Percentiles rank a stretch among this genome's conserved stretches.
phyloP scores from a whole-genome alignment of 139 green algal genomes.

The Deuterostichococcus epilithicus region DNA sequence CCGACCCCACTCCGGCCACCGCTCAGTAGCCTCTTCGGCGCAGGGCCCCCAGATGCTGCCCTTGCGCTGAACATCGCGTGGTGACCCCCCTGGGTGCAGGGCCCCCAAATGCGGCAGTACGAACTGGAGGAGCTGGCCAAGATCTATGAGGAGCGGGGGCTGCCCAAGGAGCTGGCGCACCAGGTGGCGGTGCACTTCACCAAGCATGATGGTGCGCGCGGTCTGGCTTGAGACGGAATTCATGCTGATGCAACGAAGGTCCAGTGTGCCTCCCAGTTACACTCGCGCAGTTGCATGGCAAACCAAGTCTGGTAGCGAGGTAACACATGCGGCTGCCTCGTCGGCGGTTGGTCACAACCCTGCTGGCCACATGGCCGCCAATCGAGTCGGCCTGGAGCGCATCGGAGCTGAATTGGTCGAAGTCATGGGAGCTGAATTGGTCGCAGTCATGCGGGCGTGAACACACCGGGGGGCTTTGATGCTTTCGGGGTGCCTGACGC shows the following conservation, averaged over 20 bases:
- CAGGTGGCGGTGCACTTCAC: slow-evolving; percentile 10
- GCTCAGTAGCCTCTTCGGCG: background rate
- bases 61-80: background rate
- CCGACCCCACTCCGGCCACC: background rate
- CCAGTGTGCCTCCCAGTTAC: background rate
- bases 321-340: background rate
- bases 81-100: slow-evolving; percentile 26
- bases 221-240: background rate
- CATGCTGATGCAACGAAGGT: background rate
- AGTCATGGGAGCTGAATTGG: background rate
- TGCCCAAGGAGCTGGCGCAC: slow-evolving; percentile 52
- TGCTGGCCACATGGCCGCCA: background rate
- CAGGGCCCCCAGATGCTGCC: background rate
- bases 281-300: background rate
- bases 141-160: slow-evolving; percentile 65
- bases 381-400: background rate
- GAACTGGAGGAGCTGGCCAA: slow-evolving; percentile 71
- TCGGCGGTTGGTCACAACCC: background rate
- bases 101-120: slow-evolving; percentile 39
- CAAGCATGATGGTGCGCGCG: background rate
- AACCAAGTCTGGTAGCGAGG: background rate
- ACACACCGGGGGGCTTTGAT: background rate
- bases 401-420: background rate
- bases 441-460: background rate
- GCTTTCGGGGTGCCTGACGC: background rate